Percentiles rank a stretch among this genome's conserved stretches.
phyloP scores from a whole-genome alignment of 257 asterid species.

The Solanum arcanum region DNA sequence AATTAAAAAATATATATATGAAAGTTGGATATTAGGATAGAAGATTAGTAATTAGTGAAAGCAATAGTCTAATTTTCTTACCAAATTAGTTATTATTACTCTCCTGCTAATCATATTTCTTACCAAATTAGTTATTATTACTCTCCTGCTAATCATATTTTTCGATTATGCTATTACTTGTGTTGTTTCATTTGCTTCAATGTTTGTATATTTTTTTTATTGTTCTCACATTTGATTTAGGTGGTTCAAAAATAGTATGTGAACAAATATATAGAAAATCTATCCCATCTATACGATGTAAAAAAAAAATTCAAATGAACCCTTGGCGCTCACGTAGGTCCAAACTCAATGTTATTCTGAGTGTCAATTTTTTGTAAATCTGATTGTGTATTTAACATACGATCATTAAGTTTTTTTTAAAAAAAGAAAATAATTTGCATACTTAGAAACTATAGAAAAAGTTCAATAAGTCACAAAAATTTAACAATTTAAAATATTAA shows the following conservation, averaged over 20 bases:
- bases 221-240: neutral
- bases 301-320: neutral
- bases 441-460: neutral
- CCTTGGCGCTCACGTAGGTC: neutral
- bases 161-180: neutral
- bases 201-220: too few species aligned
- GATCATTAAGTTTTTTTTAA: too few species aligned
- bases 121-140: neutral
- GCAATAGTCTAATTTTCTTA: too few species aligned
- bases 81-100: neutral
- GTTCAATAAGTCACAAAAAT: too few species aligned
- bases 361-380: neutral
- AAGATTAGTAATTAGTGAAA: too few species aligned
- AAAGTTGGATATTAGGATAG: neutral
- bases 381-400: neutral
- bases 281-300: too few species aligned
- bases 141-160: neutral
- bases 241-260: neutral
- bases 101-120: neutral
- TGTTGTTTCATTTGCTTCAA: neutral
- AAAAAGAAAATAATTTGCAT: neutral
- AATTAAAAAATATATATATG: rapidly evolving
- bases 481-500: too few species aligned
- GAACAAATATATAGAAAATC: neutral
- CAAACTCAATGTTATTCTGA: rapidly evolving